These are phyloP conservation scores for Pyricularia sp. DNA, from an alignment of 2,329 filamentous ascomycete species.

Conservation along the genomic window DNA sequence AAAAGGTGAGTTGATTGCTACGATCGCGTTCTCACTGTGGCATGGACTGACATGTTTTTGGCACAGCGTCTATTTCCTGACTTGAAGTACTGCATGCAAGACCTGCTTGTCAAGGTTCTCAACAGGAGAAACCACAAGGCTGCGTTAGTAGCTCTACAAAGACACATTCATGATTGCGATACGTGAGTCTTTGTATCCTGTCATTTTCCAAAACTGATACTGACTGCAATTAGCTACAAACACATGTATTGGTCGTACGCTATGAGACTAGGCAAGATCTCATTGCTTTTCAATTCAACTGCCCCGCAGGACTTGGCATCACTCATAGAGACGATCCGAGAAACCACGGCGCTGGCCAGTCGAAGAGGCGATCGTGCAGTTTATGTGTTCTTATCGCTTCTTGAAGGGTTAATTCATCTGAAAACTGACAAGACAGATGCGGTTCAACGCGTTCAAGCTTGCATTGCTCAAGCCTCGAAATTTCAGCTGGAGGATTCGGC, in stretches of 20 bases:
- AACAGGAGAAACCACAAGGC: conserved; percentile 60
- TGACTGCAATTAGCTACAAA: conserved; percentile 35
- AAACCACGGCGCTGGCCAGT: conserved; percentile 46
- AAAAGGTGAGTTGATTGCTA: conserved; percentile 34
- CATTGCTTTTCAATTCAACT: conserved; percentile 50
- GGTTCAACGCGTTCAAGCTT: conserved; percentile 57
- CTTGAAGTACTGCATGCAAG: conserved; percentile 66
- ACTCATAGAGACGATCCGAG: conserved; percentile 55
- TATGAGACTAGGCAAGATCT: conserved; percentile 60
- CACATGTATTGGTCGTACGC: conserved; percentile 64
- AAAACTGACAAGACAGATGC: conserved; percentile 50
- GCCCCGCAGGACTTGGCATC: conserved; percentile 44
- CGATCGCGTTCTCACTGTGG: neutral
- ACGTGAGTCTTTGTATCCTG: conserved; percentile 29
- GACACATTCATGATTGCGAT: conserved; percentile 54
- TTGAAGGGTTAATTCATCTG: conserved; percentile 59
- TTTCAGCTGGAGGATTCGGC: conserved; percentile 54
- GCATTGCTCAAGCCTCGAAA: conserved; percentile 60
- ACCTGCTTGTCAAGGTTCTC: conserved; percentile 55
- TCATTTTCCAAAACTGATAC: conserved; percentile 3
- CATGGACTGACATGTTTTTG: neutral
- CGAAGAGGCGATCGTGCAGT: conserved; percentile 49
- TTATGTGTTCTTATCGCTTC: conserved; percentile 48
- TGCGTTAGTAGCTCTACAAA: conserved; percentile 58
- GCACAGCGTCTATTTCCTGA: conserved; percentile 43